Evolutionary conservation across 148 eudicot species (phyloP).

Genomic region (Chenopodium quinoa): DNA sequence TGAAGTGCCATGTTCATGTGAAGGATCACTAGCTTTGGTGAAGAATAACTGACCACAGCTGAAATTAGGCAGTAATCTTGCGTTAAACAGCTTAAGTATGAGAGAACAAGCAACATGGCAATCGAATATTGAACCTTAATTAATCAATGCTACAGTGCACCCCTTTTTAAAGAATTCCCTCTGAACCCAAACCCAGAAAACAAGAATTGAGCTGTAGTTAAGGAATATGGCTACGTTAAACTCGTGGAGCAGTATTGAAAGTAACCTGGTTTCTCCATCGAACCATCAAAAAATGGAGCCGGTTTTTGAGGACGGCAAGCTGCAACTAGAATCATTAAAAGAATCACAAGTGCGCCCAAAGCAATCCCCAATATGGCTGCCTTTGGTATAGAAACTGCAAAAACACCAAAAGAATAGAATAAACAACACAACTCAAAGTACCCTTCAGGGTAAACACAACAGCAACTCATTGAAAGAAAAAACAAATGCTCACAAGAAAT

Average conservation of each 20-base stretch:
- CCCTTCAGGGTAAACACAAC: neutral
- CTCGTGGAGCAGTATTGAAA: neutral
- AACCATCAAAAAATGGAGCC: constrained; percentile 57
- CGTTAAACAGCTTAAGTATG: neutral
- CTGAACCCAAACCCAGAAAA: too few relatives aligned
- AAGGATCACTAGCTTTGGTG: constrained; percentile 96
- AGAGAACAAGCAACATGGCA: neutral
- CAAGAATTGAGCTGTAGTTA: neutral
- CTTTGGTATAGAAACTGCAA: constrained; percentile 68
- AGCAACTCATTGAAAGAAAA: neutral
- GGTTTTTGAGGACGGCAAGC: constrained; percentile 74
- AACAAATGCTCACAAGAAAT: neutral
- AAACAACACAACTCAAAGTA: neutral
- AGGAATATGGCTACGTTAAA: neutral
- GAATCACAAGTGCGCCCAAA: constrained; percentile 82
- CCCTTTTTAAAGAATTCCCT: neutral
- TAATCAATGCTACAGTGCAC: neutral
- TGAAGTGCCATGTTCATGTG: constrained; percentile 99
- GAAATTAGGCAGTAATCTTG: neutral
- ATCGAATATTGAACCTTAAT: neutral
- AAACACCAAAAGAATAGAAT: neutral
- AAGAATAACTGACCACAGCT: constrained; percentile 60
- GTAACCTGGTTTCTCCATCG: constrained; percentile 86
- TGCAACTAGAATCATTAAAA: constrained; percentile 76
- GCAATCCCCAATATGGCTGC: constrained; percentile 92